Evolutionary conservation across 768 basidiomycete genomes (phyloP).

Genomic region (Pisolithus sp.): DNA sequence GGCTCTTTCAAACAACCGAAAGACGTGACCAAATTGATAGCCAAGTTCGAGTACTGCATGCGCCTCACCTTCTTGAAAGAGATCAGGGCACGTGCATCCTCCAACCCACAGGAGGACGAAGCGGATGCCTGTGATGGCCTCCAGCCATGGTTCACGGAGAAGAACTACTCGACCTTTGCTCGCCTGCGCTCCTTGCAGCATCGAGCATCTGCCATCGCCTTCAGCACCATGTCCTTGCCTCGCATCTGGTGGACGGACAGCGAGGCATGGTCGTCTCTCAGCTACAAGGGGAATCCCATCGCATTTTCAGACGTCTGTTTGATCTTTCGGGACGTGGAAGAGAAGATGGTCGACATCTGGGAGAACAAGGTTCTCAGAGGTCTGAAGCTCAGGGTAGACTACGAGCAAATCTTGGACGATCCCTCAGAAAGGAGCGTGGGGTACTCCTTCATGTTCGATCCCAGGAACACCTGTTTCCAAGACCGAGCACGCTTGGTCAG

Average conservation of each 20-base stretch:
- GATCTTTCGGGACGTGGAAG: not conserved
- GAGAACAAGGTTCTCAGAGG: not conserved
- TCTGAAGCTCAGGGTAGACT: not conserved
- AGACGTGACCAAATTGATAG: not conserved
- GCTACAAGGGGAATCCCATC: too few relatives aligned
- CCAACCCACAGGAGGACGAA: not conserved
- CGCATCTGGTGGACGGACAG: too few relatives aligned
- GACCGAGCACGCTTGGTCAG: not conserved
- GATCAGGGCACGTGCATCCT: not conserved
- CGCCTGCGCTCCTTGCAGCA: not conserved
- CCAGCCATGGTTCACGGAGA: not conserved
- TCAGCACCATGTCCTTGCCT: not conserved
- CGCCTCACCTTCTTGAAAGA: not conserved
- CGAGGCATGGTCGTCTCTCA: too few relatives aligned
- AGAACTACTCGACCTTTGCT: not conserved
- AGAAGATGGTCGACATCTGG: not conserved
- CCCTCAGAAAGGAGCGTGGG: not conserved
- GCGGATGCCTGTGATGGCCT: not conserved
- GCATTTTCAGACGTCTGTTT: not conserved
- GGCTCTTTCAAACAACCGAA: not conserved
- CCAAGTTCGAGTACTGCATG: slow-evolving; percentile 6
- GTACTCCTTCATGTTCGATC: not conserved
- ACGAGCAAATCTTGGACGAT: not conserved
- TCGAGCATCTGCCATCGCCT: not conserved
- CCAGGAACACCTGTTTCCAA: too few relatives aligned